Base-by-base conservation (phyloP, 805 yeast genomes). In the Yarrowia phangngaensis region DNA sequence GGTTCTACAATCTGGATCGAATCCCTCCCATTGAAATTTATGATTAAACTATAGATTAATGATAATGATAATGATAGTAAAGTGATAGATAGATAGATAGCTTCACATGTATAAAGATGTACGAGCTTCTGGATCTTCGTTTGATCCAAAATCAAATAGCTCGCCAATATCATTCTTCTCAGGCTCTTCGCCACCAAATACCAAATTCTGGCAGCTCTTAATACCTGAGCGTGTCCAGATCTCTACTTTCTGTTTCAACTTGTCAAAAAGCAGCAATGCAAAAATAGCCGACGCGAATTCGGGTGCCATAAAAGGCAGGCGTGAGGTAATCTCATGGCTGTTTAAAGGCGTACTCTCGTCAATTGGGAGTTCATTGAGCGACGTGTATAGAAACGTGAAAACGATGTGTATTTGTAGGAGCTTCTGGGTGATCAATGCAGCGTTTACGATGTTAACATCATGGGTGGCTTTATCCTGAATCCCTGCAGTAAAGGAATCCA, bases 21-120 rank as follows among this genome's bases (percentile, higher is more conserved):
- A 70, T 92, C 20, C 96, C 97, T 4, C 98, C 98, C 1, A 79
- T 92, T 50, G 97, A 92, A 61, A 90, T 92, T 47, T 92, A 84
- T 63, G 90, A 88, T 59, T 87, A 41, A 14, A 24, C 8, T 34
- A 9, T 11, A 20, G 16, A 34, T 6, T 14, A 11, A 28, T 28
- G 19, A 28, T 11, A 13, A 28, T 28, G 17, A n/a, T n/a, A n/a
- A n/a, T n/a, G n/a, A n/a, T n/a, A n/a, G n/a, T n/a, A n/a, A n/a
- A n/a, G n/a, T n/a, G n/a, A n/a, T n/a, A n/a, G n/a, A n/a, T n/a
- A n/a, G n/a, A n/a, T n/a, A n/a, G n/a, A n/a, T n/a, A n/a, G n/a
- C n/a, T n/a, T n/a, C n/a, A n/a, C n/a, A n/a, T n/a, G n/a, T n/a
- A n/a, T n/a, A n/a, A n/a, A n/a, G n/a, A n/a, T n/a, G n/a, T n/a